Evolutionary conservation across 2,329 filamentous ascomycete genomes (phyloP), one percentile per base, ranked within the genome.

Genomic region (Tricladium varicosporioides): DNA sequence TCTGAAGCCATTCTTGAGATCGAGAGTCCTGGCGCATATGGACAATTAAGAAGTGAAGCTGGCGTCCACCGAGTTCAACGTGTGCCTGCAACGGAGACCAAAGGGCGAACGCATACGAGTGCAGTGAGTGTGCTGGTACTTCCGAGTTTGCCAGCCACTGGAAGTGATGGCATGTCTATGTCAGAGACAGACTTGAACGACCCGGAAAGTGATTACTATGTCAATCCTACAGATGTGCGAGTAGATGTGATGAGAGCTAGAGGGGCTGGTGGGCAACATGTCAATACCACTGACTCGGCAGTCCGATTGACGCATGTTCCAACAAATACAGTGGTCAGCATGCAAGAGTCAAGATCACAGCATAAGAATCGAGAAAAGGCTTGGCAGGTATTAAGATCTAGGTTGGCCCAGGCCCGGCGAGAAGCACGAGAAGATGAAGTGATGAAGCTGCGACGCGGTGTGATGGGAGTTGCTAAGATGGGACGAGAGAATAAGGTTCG

Each of bases 281-380:
- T 99, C 70, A 99, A 99, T 76, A 97, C 93, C 72, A 99, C 94
- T 0, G 94, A 99, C 76, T 96, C 91, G 31, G 94, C 94, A 2
- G 90, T 99, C 60, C 87, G 94, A 9, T 80, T 99, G 67, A 97
- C 92, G 1, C 94, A 99, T 76, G 74, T 88, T 5, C 94, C 94
- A 1, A 96, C 92, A 0, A 89, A 89, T 46, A 94, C 86, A 0
- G 84, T 90, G 1, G 92, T 97, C 13, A 87, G 87, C 11, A 96
- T 97, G 81, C 94, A 99, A 73, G 94, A 99, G 71, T 87, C 86
- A 53, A 84, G 94, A 54, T 96, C 91, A 45, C 94, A 99, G 76
- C 86, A 90, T 65, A 85, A 90, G 63, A 99, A 99, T 74, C 84
- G 92, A 46, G 88, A 92, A 60, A 86, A 85, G 59, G 94, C 94